These are phyloP conservation scores for Babesia ovis DNA, from an alignment of 169 alveolate species.

Conservation along the genomic window DNA sequence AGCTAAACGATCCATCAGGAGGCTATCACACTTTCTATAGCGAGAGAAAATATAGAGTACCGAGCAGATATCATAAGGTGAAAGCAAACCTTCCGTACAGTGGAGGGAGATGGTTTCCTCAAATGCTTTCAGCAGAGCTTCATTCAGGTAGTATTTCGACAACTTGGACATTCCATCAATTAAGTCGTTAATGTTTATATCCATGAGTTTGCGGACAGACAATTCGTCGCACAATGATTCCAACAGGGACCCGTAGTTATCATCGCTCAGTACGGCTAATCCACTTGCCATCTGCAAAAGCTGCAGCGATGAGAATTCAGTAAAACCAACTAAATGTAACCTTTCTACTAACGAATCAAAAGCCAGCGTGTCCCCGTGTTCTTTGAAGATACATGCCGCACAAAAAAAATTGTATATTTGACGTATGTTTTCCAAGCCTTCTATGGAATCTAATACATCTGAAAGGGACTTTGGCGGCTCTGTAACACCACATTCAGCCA, in stretches of 20 bases:
- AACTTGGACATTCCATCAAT: slow-evolving; percentile 12
- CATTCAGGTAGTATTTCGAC: slow-evolving; percentile 1
- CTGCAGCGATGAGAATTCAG: slow-evolving; percentile 5
- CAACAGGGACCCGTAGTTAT: not conserved
- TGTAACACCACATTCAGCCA: slow-evolving; percentile 41
- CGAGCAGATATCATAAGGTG: slow-evolving; percentile 8
- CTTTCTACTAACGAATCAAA: not conserved
- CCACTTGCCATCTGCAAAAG: slow-evolving; percentile 21
- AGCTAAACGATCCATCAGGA: slow-evolving; percentile 41
- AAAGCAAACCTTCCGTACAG: not conserved
- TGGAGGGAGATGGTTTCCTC: slow-evolving; percentile 6
- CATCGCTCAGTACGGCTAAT: slow-evolving; percentile 1
- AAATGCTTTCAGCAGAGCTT: not conserved
- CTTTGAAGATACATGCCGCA: slow-evolving; percentile 1
- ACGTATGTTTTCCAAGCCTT: not conserved
- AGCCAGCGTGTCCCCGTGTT: not conserved
- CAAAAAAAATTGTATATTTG: slow-evolving; percentile 30
- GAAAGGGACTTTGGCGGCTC: not conserved
- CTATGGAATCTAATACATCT: not conserved
- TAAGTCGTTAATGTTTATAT: not conserved
- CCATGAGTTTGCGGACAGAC: not conserved
- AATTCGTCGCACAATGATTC: slow-evolving; percentile 8
- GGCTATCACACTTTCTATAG: not conserved
- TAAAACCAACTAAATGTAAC: not conserved
- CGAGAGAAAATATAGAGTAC: slow-evolving; percentile 19